Base-by-base conservation (phyloP, 768 basidiomycete species). In the Tricholoma sp. region DNA sequence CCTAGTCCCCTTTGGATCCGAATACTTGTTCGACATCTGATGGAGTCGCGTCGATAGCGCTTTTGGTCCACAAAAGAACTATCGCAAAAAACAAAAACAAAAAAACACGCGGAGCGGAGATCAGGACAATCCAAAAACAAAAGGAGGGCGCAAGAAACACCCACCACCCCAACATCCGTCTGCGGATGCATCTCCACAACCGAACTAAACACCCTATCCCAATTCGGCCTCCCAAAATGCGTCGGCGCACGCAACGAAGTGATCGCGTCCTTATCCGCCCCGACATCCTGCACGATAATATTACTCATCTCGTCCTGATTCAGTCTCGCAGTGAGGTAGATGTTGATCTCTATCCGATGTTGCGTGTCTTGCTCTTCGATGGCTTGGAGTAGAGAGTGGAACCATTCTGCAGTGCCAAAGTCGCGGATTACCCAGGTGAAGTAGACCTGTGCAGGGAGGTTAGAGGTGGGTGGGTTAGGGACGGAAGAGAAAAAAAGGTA, bases 381-480 rank as follows among this genome's bases (percentile, higher is more conserved):
- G 19, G 95, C 94, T 63, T 91, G 85, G 58, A 98, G 77, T 29
- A 98, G 83, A 6, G 90, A 91, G 73, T 95, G 92, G 84, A 97
- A 96, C 91, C 91, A 94, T 69, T 92, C 91, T 4, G 91, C 90
- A 37, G 82, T 81, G 60, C 88, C 90, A 66, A 92, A 94, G 71
- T 95, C 93, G 63, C 91, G 88, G 68, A 96, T 96, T 66, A 95
- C 92, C 94, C 93, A 95, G 14, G 90, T 91, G 69, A 95, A 93
- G 78, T 93, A 93, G 50, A 91, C 85, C n/a, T n/a, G n/a, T n/a
- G n/a, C n/a, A n/a, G n/a, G n/a, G n/a, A n/a, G n/a, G n/a, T n/a
- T n/a, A n/a, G n/a, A n/a, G n/a, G n/a, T n/a, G n/a, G n/a, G n/a
- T n/a, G n/a, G n/a, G n/a, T n/a, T n/a, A n/a, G n/a, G n/a, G n/a